These are phyloP conservation scores for Fraxinus greggii DNA, from an alignment of 305 asterid species.

Conservation along the genomic window DNA sequence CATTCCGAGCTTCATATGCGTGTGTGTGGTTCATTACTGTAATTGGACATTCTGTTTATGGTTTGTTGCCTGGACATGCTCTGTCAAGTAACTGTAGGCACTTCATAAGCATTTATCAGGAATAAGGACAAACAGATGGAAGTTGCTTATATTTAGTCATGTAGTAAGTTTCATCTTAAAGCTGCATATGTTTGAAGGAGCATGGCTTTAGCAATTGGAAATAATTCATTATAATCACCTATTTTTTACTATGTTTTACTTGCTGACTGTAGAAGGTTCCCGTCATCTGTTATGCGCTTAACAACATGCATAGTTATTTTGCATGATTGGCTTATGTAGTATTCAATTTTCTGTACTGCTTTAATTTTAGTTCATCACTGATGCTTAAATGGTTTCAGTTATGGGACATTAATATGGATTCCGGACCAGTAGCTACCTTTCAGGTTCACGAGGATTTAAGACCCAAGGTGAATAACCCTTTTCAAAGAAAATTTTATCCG, in stretches of 20 bases:
- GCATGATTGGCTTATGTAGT: neutral
- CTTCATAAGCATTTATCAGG: conserved; percentile 13
- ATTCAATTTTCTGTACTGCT: conserved; percentile 4
- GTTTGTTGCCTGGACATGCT: conserved; percentile 14
- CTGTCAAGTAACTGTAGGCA: conserved; percentile 16
- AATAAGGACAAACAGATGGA: conserved; percentile 5
- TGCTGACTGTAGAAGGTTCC: neutral
- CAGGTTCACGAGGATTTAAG: conserved; percentile 95
- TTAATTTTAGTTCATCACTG: conserved; percentile 9
- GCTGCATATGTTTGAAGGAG: neutral
- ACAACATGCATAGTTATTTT: conserved; percentile 8
- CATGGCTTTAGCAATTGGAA: conserved; percentile 3
- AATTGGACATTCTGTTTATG: neutral
- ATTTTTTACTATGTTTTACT: neutral
- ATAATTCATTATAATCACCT: neutral
- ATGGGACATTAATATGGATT: conserved; percentile 98
- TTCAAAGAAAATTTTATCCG: conserved; percentile 11
- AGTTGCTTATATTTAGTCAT: conserved; percentile 14
- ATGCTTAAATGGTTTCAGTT: conserved; percentile 49
- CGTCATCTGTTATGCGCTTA: conserved; percentile 17
- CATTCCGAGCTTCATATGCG: too few species aligned
- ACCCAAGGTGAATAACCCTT: conserved; percentile 68
- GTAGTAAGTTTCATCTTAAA: conserved; percentile 11
- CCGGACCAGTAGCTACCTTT: conserved; percentile 93
- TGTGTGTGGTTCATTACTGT: conserved; percentile 6